Percentiles rank a stretch among this genome's conserved stretches.
These are phyloP conservation scores for Cladosporium sp. DNA, from an alignment of 2,329 filamentous ascomycete species.

Conservation along the genomic window DNA sequence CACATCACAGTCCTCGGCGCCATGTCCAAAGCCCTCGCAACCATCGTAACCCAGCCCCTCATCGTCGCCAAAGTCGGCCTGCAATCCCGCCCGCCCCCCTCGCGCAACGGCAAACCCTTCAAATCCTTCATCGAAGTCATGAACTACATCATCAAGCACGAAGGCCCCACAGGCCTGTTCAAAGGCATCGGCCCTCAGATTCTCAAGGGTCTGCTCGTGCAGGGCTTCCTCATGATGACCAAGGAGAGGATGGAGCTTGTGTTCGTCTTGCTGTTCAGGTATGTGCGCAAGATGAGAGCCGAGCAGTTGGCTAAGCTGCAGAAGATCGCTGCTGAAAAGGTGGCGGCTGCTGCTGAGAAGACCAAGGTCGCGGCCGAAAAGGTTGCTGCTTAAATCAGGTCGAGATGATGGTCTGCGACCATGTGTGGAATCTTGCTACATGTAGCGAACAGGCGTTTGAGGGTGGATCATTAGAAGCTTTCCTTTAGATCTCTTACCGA, in stretches of 20 bases:
- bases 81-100: conserved; percentile 84
- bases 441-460: conserved; percentile 6
- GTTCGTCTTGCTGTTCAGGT: conserved; percentile 82
- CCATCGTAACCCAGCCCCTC: conserved; percentile 85
- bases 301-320: conserved; percentile 67
- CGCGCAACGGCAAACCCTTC: conserved; percentile 83
- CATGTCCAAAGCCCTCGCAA: conserved; percentile 87
- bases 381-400: conserved; percentile 1
- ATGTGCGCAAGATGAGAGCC: conserved; percentile 66
- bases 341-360: conserved; percentile 40
- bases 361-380: conserved; percentile 22
- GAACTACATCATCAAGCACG: conserved; percentile 85
- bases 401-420: not conserved
- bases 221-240: conserved; percentile 97
- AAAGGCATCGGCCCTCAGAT: conserved; percentile 96
- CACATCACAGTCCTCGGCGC: conserved; percentile 71
- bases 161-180: conserved; percentile 80
- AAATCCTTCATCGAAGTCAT: conserved; percentile 92
- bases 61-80: conserved; percentile 97
- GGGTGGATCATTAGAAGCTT: not conserved
- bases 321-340: conserved; percentile 55
- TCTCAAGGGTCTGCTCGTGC: conserved; percentile 85
- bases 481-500: not conserved
- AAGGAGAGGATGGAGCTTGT: conserved; percentile 92
- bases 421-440: not conserved